Conservation (phyloP, 768 basidiomycete species). For the Naganishia randhawae region DNA sequence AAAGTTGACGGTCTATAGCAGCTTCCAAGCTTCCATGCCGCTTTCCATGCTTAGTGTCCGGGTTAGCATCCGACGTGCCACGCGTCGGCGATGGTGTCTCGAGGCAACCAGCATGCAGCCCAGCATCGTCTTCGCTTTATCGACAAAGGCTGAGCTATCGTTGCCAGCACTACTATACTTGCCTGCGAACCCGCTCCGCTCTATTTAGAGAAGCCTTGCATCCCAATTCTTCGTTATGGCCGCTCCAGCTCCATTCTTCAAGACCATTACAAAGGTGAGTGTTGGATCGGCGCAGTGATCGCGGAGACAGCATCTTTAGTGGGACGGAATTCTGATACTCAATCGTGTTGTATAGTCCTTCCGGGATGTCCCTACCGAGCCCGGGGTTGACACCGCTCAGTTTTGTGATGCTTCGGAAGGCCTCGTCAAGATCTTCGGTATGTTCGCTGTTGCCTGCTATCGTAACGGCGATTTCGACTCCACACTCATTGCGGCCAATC, state of each 20-base stretch:
- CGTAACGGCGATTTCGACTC: not conserved
- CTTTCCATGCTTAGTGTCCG: not conserved
- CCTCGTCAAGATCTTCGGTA: conserved; percentile 85
- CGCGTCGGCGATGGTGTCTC: conserved; percentile 13
- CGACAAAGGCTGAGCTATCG: not conserved
- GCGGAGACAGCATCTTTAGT: not conserved
- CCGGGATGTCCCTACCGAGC: conserved; percentile 78
- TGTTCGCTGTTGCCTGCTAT: conserved; percentile 34
- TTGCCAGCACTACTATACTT: not conserved
- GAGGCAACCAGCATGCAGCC: not conserved
- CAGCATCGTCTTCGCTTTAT: not conserved
- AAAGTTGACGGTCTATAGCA: too few species aligned
- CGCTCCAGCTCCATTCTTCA: conserved; percentile 22
- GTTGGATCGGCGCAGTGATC: not conserved
- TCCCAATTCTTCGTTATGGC: not conserved
- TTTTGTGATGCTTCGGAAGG: conserved; percentile 88
- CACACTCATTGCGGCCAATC: not conserved
- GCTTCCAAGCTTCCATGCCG: too few species aligned
- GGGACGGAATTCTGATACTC: not conserved
- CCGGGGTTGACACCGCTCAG: conserved; percentile 77
- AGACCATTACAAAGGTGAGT: conserved; percentile 24
- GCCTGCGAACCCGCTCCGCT: too few species aligned
- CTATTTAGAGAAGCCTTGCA: too few species aligned
- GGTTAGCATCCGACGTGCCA: conserved; percentile 14
- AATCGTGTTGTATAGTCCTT: conserved; percentile 66